Conservation (phyloP, 306 rosid genomes). For the Prunus campanulata region DNA sequence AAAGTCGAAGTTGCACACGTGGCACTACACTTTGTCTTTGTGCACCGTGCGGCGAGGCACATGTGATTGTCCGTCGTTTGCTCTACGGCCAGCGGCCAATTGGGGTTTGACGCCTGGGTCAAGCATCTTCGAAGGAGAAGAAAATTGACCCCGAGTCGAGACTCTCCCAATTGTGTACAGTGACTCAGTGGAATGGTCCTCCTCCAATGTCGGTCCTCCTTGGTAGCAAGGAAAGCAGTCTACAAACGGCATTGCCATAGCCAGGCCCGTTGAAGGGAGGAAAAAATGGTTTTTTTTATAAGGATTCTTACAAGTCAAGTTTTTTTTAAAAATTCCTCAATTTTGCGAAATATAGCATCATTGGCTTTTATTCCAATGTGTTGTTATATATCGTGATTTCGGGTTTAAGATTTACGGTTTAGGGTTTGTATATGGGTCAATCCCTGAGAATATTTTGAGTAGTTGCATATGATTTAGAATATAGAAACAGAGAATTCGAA, state of each 20-base stretch:
- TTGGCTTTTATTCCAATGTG: too few relatives aligned
- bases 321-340: too few relatives aligned
- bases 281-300: not conserved
- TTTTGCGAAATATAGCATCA: too few relatives aligned
- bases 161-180: not conserved
- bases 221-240: not conserved
- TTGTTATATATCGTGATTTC: too few relatives aligned
- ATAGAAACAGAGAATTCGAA: not conserved
- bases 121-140: not conserved
- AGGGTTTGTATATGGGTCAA: too few relatives aligned
- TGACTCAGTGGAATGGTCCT: not conserved
- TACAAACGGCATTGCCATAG: conserved; percentile 10
- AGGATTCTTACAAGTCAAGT: not conserved
- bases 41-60: conserved; percentile 37
- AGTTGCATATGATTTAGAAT: not conserved
- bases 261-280: not conserved
- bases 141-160: too few relatives aligned
- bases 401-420: not conserved
- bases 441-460: too few relatives aligned
- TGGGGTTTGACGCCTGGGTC: conserved; percentile 6
- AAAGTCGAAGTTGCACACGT: conserved; percentile 22
- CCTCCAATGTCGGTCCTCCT: not conserved
- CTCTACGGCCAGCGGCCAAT: not conserved
- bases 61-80: conserved; percentile 15
- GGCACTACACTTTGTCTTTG: conserved; percentile 23